Evolutionary conservation across 495 filamentous ascomycete species (phyloP), one percentile per base, ranked within the genome.

Genomic region (Ramalina intermedia): DNA sequence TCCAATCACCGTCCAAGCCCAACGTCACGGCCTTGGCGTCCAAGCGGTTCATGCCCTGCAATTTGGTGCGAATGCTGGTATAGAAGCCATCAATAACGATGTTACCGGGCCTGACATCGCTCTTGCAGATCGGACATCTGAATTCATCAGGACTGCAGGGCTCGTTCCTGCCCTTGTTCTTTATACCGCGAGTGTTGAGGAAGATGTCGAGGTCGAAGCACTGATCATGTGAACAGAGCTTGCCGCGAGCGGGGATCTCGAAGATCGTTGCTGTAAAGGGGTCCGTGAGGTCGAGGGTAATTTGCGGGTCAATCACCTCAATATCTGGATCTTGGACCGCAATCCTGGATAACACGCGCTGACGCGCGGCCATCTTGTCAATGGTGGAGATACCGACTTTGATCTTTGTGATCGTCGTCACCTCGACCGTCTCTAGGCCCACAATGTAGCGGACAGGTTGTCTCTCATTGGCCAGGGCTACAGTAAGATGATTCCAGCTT

Each of bases 191-290:
- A 0, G 83, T 87, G 13, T 66, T 58, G 12, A 96, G 71, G 66
- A 83, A 94, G 0, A 76, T 87, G 23, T 86, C 76, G 20, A 91
- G 79, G 60, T 96, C 89, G 59, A 96, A 94, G 60, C 85, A 93
- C 62, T 94, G 85, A 35, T 77, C 64, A 60, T 96, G 89, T 6
- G 64, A 64, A 61, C 80, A 84, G 14, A 40, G 41, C 6, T 53
- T 64, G 13, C 84, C 78, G 16, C 87, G 79, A 6, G 76, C 84
- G 3, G 88, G 87, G 0, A 73, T 65, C 3, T 74, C 65, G 58
- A 82, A 87, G n/a, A 93, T 76, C 3, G 63, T 64, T 0, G 77
- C 70, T 43, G 69, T 79, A 61, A 85, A 87, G 0, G 87, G 87
- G 59, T 94, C 87, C 9, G 81, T 70, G 2, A 94, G 71, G 49